Conservation (phyloP, 2,329 filamentous ascomycete species). For the Acephala macrosclerotiorum region DNA sequence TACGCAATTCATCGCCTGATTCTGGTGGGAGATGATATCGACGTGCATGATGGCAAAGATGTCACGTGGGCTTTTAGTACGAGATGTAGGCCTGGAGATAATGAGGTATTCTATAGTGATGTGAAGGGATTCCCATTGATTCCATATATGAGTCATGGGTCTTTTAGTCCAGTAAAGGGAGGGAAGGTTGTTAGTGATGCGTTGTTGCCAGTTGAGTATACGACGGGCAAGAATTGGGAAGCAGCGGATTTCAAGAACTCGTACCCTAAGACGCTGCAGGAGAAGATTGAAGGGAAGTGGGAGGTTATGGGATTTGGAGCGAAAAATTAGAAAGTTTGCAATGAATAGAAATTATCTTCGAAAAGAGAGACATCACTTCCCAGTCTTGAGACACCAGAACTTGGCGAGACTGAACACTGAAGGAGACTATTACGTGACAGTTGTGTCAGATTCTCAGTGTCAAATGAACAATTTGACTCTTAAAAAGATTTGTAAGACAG, state of each 20-base stretch:
- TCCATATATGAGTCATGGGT: slow-evolving; percentile 56
- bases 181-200: slow-evolving; percentile 57
- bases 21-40: slow-evolving; percentile 57
- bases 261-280: slow-evolving; percentile 50
- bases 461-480: no score
- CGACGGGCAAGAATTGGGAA: slow-evolving; percentile 43
- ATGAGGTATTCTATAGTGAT: slow-evolving; percentile 55
- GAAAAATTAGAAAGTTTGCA: background rate
- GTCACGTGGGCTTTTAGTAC: slow-evolving; percentile 58
- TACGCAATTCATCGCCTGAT: slow-evolving; percentile 53
- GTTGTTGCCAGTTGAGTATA: slow-evolving; percentile 53
- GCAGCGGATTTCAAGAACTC: slow-evolving; percentile 45
- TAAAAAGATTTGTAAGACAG: no score
- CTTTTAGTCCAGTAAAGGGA: slow-evolving; percentile 42
- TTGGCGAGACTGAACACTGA: background rate
- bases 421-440: no score
- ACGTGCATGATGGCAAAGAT: slow-evolving; percentile 53
- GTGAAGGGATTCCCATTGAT: slow-evolving; percentile 52
- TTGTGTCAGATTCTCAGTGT: no score
- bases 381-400: background rate
- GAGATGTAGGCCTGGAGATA: slow-evolving; percentile 52
- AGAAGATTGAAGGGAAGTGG: slow-evolving; percentile 49
- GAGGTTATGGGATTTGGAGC: slow-evolving; percentile 40
- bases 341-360: background rate
- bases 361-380: background rate